Base-by-base conservation (phyloP, 805 yeast species). In the Lipomyces oligophaga region DNA sequence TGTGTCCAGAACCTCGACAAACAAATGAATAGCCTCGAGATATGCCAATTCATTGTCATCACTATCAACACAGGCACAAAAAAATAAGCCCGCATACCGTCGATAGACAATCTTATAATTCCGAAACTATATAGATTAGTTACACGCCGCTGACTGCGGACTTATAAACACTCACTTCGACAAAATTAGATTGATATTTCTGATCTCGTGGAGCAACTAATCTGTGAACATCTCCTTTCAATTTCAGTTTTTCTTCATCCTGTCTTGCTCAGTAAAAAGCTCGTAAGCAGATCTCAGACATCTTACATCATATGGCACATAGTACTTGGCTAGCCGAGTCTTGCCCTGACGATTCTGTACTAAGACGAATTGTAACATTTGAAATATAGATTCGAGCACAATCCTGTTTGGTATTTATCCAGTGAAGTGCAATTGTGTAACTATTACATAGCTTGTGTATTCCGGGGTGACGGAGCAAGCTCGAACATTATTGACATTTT, bases 301-400 rank as follows among this genome's bases (percentile, higher is more conserved):
- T 13, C 73, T 39, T 53, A 69, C 75, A 3, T 69, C 46, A 47
- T 67, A 68, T 6, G 73, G 67, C 6, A 63, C 62, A 62, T 75
- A 90, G 89, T 94, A 89, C 64, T 87, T 83, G 5, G 85, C 81
- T 13, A 90, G 68, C 49, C 98, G 76, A 19, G 90, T 79, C 55
- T 85, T 85, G n/a, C 98, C 97, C 67, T 90, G 97, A 48, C 96
- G 76, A 63, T 90, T 90, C 63, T 90, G 80, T 36, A 90, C 83
- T 34, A 89, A 67, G 33, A 90, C 72, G 67, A 78, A 90, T 55
- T 86, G 88, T 15, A 89, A 75, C 56, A 52, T 46, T 16, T 13
- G 8, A 22, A n/a, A 18, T 10, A 13, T 13, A 33, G n/a, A n/a
- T n/a, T n/a, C n/a, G n/a, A n/a, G n/a, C n/a, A n/a, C n/a, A n/a